Evolutionary conservation across 2,329 filamentous ascomycete species (phyloP).

Genomic region (Thielaviopsis populi): DNA sequence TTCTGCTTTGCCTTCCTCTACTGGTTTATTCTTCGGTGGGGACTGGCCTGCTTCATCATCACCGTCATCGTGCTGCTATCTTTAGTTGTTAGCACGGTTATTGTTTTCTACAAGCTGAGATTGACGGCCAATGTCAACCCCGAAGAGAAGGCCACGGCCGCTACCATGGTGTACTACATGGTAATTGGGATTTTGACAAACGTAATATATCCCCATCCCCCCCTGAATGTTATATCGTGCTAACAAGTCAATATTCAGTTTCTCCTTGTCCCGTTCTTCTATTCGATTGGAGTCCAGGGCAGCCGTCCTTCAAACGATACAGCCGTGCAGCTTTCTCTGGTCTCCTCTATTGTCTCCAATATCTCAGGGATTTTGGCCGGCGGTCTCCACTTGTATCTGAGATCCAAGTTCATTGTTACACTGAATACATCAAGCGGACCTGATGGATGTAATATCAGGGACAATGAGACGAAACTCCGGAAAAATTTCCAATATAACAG

Average conservation of each 20-base stretch:
- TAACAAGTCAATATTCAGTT: slow-evolving; percentile 26
- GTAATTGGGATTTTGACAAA: slow-evolving; percentile 40
- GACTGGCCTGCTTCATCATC: slow-evolving; percentile 40
- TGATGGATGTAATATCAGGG: not conserved
- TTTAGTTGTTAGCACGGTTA: slow-evolving; percentile 35
- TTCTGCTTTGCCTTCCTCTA: slow-evolving; percentile 53
- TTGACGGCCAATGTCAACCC: slow-evolving; percentile 35
- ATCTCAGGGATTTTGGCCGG: slow-evolving; percentile 50
- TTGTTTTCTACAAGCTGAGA: slow-evolving; percentile 42
- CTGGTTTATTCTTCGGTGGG: slow-evolving; percentile 49
- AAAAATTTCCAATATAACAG: not conserved
- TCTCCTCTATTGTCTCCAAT: slow-evolving; percentile 51
- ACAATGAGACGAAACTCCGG: not conserved
- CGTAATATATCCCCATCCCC: slow-evolving; percentile 28
- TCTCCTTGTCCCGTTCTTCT: slow-evolving; percentile 50
- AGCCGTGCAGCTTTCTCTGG: slow-evolving; percentile 40
- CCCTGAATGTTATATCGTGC: not conserved
- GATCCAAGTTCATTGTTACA: slow-evolving; percentile 41
- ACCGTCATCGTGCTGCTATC: slow-evolving; percentile 35
- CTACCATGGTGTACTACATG: slow-evolving; percentile 55
- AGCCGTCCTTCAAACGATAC: slow-evolving; percentile 25
- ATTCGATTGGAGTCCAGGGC: slow-evolving; percentile 34
- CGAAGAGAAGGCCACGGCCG: slow-evolving; percentile 47
- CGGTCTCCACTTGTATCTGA: slow-evolving; percentile 50
- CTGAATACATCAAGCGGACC: not conserved